phyloP scores from a whole-genome alignment of 2,329 filamentous ascomycete genomes.

The Fusarium tuaranense region DNA sequence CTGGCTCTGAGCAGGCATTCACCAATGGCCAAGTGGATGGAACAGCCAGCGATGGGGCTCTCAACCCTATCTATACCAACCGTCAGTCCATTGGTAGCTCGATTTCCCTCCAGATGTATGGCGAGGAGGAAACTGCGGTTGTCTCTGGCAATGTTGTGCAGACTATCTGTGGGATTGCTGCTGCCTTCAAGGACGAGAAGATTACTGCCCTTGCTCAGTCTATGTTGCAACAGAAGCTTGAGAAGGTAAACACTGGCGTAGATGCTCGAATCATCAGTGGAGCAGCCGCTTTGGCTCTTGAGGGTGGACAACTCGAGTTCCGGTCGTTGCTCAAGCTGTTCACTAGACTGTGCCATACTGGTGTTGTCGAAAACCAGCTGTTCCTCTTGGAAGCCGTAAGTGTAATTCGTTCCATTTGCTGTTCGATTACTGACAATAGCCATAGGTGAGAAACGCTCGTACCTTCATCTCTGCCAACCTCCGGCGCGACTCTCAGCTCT shows the following conservation, averaged over 20 bases:
- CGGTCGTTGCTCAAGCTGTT: slow-evolving; percentile 88
- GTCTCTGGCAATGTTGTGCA: slow-evolving; percentile 93
- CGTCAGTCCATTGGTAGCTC: slow-evolving; percentile 77
- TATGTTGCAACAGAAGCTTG: slow-evolving; percentile 96
- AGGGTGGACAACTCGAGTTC: slow-evolving; percentile 84
- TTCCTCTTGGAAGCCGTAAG: slow-evolving; percentile 78
- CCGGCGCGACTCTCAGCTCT: slow-evolving; percentile 77
- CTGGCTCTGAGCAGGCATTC: slow-evolving; percentile 68
- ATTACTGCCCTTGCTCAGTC: slow-evolving; percentile 93
- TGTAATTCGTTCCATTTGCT: slow-evolving; percentile 26
- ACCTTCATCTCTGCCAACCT: slow-evolving; percentile 80
- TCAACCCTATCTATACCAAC: slow-evolving; percentile 62
- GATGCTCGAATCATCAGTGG: slow-evolving; percentile 89
- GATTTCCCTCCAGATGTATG: slow-evolving; percentile 80
- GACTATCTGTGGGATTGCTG: slow-evolving; percentile 91
- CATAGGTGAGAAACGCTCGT: slow-evolving; percentile 79
- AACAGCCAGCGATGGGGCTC: slow-evolving; percentile 51
- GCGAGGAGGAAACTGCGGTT: slow-evolving; percentile 81
- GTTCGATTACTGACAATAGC: slow-evolving; percentile 24
- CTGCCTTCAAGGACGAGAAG: slow-evolving; percentile 85
- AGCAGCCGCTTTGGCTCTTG: slow-evolving; percentile 80
- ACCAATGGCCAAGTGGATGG: slow-evolving; percentile 64
- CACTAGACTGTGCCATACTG: slow-evolving; percentile 78
- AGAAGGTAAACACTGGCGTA: slow-evolving; percentile 82
- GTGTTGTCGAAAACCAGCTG: slow-evolving; percentile 75